A percentile compares a stretch with the other conserved stretches of the same genome.
Evolutionary conservation across 352 stramenopile species (phyloP).

Genomic region (Pythium rhizo-oryzae): DNA sequence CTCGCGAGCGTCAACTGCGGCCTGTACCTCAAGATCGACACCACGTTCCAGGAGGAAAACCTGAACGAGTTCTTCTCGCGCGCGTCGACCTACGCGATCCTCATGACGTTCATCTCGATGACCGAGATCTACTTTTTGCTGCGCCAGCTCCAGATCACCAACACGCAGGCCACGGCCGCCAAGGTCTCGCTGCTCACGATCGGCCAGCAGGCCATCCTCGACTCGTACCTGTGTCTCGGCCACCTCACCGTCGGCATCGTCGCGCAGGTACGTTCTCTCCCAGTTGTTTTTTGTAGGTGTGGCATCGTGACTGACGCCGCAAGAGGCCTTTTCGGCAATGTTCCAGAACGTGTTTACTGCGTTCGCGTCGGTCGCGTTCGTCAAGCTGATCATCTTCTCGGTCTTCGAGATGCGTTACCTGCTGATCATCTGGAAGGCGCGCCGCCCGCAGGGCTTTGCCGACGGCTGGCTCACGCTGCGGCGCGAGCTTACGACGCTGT

Average conservation of each 20-base stretch:
- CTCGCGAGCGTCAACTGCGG: conserved; percentile 80
- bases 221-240: conserved; percentile 95
- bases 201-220: conserved; percentile 86
- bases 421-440: conserved; percentile 96
- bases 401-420: conserved; percentile 99
- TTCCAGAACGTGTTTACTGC: conserved; percentile 94
- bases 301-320: conserved; percentile 1
- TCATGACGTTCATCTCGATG: conserved; percentile 89
- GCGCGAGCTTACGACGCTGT: conserved; percentile 93
- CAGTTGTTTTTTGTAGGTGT: background rate
- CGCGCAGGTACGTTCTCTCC: conserved; percentile 39
- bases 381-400: conserved; percentile 98
- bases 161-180: conserved; percentile 81
- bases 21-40: conserved; percentile 73
- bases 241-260: conserved; percentile 96
- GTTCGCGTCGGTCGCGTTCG: conserved; percentile 96
- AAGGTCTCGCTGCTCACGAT: conserved; percentile 86
- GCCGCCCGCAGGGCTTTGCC: conserved; percentile 84
- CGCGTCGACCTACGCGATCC: conserved; percentile 73
- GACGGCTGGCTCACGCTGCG: conserved; percentile 90
- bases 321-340: conserved; percentile 36
- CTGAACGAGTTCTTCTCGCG: conserved; percentile 83
- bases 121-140: conserved; percentile 88
- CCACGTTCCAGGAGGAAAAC: conserved; percentile 84
- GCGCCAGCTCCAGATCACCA: conserved; percentile 81